Base-by-base conservation (phyloP, 1,284 basidiomycete species). In the Cystobasidium pallidum region DNA sequence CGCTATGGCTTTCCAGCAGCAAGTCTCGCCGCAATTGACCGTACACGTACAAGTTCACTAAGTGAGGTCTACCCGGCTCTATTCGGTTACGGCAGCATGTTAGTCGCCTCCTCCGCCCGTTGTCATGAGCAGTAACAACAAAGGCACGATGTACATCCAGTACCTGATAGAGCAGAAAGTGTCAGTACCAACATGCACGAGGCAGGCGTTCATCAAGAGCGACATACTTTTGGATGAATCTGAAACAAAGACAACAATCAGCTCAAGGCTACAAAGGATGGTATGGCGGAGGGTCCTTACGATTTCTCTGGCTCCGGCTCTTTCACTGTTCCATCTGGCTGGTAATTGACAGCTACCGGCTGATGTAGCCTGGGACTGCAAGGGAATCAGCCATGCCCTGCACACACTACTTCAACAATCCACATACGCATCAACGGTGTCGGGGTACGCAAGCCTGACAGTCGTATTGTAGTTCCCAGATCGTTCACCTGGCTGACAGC, bases 251-350 rank as follows among this genome's bases (percentile, higher is more conserved):
- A 3, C 15, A 21, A 15, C 8, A 11, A 15, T 43, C 21, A 45
- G 58, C 36, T 15, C 34, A 24, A 8, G 30, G 10, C 19, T 36
- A 39, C 13, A 21, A 54, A 36, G 28, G 39, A 28, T 34, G 2
- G 15, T 13, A 45, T 21, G 30, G 30, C 8, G 51, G 63, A 8
- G 11, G n/a, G 17, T 17, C 19, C 49, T 39, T 45, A 71, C 68
- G 39, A 47, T 59, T 45, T 63, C 61, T 71, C 68, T 10, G 68
- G 68, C 49, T 71, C 68, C 32, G 68, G 68, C 51, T 51, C 59
- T 41, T 71, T 71, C 24, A 55, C 68, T 11, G 47, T 71, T 13
- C 68, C 68, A 45, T 71, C 68, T 26, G 47, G 41, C 41, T 63
- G 43, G 41, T 71, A 71, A 3, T 71, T 45, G 24, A 71, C 61